These are phyloP conservation scores for Exophiala bonariae DNA, from an alignment of 2,329 filamentous ascomycete genomes.

Conservation along the genomic window DNA sequence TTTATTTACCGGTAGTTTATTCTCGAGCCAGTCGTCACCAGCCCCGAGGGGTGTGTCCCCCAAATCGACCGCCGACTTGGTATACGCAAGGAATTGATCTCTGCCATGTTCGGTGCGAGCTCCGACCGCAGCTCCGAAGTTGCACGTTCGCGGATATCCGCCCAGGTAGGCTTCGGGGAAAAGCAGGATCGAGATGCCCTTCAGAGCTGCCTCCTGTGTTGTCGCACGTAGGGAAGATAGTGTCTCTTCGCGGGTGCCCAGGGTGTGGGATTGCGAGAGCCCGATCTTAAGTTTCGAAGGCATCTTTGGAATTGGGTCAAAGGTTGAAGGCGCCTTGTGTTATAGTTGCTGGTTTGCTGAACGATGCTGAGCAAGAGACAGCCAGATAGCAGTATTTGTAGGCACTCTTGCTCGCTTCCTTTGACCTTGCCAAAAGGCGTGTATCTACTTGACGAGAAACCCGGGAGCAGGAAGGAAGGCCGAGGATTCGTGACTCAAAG, in stretches of 20 bases:
- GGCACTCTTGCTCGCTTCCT: no score
- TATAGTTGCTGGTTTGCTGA: no score
- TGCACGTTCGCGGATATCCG: slow-evolving; percentile 80
- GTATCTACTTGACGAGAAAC: no score
- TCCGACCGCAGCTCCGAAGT: slow-evolving; percentile 75
- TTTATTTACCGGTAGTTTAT: slow-evolving; percentile 55
- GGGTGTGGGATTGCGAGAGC: slow-evolving; percentile 50
- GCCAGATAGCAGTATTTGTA: no score
- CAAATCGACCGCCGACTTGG: slow-evolving; percentile 74
- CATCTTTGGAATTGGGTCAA: no score
- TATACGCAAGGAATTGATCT: slow-evolving; percentile 81
- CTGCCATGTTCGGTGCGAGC: slow-evolving; percentile 67
- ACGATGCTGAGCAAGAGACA: no score
- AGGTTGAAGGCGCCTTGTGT: no score
- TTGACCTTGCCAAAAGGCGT: no score
- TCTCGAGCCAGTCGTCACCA: slow-evolving; percentile 69
- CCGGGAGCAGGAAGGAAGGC: no score
- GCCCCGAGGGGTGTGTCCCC: slow-evolving; percentile 74
- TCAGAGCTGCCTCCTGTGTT: slow-evolving; percentile 62
- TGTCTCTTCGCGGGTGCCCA: slow-evolving; percentile 52
- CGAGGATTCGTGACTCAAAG: no score
- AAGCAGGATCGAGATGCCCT: slow-evolving; percentile 68
- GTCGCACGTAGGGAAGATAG: slow-evolving; percentile 65
- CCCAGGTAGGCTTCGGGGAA: slow-evolving; percentile 92
- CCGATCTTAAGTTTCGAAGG: slow-evolving; percentile 43